Evolutionary conservation across 768 basidiomycete genomes (phyloP).

Genomic region (Auriscalpium vulgare): DNA sequence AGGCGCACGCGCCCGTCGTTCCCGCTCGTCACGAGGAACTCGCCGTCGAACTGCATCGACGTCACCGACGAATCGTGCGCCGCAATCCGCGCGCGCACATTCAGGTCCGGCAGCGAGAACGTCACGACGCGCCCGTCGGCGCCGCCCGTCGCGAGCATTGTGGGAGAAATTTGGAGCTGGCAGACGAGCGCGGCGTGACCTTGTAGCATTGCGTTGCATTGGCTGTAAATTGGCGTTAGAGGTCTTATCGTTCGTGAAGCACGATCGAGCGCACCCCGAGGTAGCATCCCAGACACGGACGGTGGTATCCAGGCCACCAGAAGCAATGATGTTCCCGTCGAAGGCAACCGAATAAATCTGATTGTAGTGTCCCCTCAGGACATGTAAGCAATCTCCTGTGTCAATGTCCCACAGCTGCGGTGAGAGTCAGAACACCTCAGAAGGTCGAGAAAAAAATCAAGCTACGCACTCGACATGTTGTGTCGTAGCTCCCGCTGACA

Average conservation of each 20-base stretch:
- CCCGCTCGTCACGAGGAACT: conserved; percentile 77
- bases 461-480: conserved; percentile 63
- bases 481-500: conserved; percentile 93
- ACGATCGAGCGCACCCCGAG: conserved; percentile 39
- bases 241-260: background rate
- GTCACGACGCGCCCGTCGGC: conserved; percentile 80
- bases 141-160: conserved; percentile 86
- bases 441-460: background rate
- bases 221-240: background rate
- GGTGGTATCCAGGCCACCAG: conserved; percentile 96
- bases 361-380: conserved; percentile 76
- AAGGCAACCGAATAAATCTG: conserved; percentile 90
- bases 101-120: conserved; percentile 28
- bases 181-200: conserved; percentile 16
- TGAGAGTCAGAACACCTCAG: background rate
- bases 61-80: conserved; percentile 89
- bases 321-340: conserved; percentile 86
- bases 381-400: conserved; percentile 61
- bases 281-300: conserved; percentile 97
- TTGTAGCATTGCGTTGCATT: conserved; percentile 13
- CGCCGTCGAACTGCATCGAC: conserved; percentile 76
- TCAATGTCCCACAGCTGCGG: conserved; percentile 28
- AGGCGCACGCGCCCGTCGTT: conserved; percentile 79
- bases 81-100: conserved; percentile 54
- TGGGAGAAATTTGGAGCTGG: conserved; percentile 30